Base-by-base conservation (phyloP, 2,329 filamentous ascomycete genomes). In the Fusarium beomiforme region DNA sequence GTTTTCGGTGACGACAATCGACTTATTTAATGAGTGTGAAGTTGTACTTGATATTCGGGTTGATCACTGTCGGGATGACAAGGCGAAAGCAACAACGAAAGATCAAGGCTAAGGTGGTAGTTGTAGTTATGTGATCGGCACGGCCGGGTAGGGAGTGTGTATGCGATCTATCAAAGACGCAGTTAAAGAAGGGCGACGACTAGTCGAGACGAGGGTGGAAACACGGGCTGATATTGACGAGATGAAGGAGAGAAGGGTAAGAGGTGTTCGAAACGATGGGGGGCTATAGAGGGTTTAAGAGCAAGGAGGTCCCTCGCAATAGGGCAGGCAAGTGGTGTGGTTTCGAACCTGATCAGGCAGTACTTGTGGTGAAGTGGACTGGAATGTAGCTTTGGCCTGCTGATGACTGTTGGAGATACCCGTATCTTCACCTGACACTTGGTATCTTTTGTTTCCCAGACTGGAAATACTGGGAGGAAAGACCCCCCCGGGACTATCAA, bases 131-230 rank as follows among this genome's bases (percentile, higher is more conserved):
- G 39, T 56, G 64, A 68, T 69, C 78, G 81, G 79, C 81, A 77
- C 80, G 75, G 80, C 80, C 79, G 79, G 74, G 66, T 76, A 74
- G 78, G 68, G 78, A 72, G 74, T 65, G 64, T 70, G 51, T 57
- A 58, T 74, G 81, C 81, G 68, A 81, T 86, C 85, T 87, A 75
- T 87, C 85, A 86, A 87, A 87, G 85, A 86, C 82, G 81, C 83
- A 64, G 69, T 79, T 75, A 77, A 76, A 49, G 71, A 77, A 76
- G 63, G 75, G 67, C 71, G 69, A 70, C 69, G 63, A 77, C 69
- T 61, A 67, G 65, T 67, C 64, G 49, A 69, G 69, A 56, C 75
- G 72, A 76, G 69, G 74, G 70, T 63, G 72, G 68, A 68, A 72
- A 59, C 64, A 69, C 64, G 69, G 54, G 59, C 51, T 53, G 51